phyloP scores from a whole-genome alignment of 306 rosid species.

The Comarum palustre region DNA sequence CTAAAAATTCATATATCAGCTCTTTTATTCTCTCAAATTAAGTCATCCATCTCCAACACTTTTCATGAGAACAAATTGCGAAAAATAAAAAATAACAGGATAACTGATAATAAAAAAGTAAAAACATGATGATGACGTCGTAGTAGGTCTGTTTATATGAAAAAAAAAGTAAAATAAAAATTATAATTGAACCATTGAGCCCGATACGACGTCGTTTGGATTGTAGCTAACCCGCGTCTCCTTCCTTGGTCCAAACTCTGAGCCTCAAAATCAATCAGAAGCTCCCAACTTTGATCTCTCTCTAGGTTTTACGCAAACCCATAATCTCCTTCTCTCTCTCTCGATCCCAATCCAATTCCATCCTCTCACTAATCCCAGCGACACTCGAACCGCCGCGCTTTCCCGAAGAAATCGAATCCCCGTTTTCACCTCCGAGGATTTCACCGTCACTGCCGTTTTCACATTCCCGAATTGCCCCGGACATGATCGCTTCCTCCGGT shows the following conservation, averaged over 20 bases:
- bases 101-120: too few relatives aligned
- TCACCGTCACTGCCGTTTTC: neutral
- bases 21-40: too few relatives aligned
- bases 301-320: neutral
- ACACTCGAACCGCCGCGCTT: too few relatives aligned
- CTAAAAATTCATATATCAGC: neutral
- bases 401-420: neutral
- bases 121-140: too few relatives aligned
- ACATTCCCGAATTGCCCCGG: slow-evolving; percentile 1
- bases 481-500: slow-evolving; percentile 1
- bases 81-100: too few relatives aligned
- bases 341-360: neutral
- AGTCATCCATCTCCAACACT: too few relatives aligned
- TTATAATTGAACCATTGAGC: too few relatives aligned
- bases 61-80: too few relatives aligned
- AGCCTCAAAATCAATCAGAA: neutral
- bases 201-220: neutral
- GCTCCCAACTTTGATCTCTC: slow-evolving; percentile 3
- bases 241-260: slow-evolving; percentile 14
- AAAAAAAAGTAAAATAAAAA: too few relatives aligned
- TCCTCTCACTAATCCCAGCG: neutral
- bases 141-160: too few relatives aligned
- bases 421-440: neutral
- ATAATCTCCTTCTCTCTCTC: neutral
- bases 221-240: neutral